Evolutionary conservation across 106 monocot genomes (phyloP), one percentile per base, ranked within the genome.

Genomic region (Narthecium ossifragum): DNA sequence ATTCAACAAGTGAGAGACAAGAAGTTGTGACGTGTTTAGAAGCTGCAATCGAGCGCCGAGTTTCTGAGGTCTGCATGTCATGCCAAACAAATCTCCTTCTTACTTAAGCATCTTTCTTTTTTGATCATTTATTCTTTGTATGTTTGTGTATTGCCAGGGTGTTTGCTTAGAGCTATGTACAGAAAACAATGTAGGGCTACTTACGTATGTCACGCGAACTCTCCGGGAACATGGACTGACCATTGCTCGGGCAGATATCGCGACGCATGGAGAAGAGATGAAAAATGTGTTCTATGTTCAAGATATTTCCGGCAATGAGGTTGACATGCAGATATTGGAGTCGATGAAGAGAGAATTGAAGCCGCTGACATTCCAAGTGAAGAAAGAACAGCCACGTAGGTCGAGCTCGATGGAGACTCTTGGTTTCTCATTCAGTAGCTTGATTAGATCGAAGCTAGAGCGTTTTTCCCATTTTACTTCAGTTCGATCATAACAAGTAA

Each of bases 21-120:
- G 49, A 34, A 45, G 67, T 87, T 57, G 30, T 60, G 15, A 87
- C 78, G 73, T 81, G 78, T 50, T 65, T 87, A 64, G 82, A 78
- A 43, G 86, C 86, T 70, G 86, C 86, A 59, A 75, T 87, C 10
- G 75, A 78, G 39, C 68, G 82, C 40, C 65, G 86, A 68, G 68
- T 73, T 34, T 82, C 78, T 24, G 86, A 81, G 75, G 82, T 75
- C 33, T 60, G 59, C 10, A 61, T 17, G 18, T 55, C 6, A 18
- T 28, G 7, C 2, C 24, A 39, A 45, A 26, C 21, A 46, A 33
- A 33, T 26, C 31, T 51, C 17, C 21, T 47, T n/a, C n/a, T n/a
- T n/a, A n/a, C n/a, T n/a, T n/a, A n/a, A n/a, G n/a, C n/a, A 21
- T 39, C 32, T 6, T 1, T 25, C 24, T 62, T 33, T 49, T 31